These are phyloP conservation scores for Corinectria fuckeliana DNA, from an alignment of 2,329 filamentous ascomycete genomes.

Conservation along the genomic window DNA sequence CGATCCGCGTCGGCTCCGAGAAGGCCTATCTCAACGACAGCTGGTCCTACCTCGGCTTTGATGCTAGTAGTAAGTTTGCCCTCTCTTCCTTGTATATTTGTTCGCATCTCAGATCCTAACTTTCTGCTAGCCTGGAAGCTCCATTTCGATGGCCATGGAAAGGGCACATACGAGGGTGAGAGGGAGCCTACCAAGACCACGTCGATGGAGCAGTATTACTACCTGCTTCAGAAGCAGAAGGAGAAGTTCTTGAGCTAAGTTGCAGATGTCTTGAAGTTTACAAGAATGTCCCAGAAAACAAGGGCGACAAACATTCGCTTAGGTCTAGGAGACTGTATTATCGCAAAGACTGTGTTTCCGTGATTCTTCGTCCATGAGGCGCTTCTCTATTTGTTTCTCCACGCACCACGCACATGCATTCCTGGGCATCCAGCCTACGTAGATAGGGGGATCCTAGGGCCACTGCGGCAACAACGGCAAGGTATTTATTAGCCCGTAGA, in stretches of 20 bases:
- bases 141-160: conserved; percentile 49
- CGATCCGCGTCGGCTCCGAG: conserved; percentile 47
- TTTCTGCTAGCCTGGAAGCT: conserved; percentile 39
- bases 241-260: conserved; percentile 27
- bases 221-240: conserved; percentile 44
- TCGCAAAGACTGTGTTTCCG: too few species aligned
- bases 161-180: conserved; percentile 43
- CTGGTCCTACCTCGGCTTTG: conserved; percentile 53
- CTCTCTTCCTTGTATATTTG: background rate
- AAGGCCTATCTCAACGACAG: conserved; percentile 55
- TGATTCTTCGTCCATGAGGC: too few species aligned
- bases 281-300: background rate
- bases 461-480: too few species aligned
- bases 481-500: too few species aligned
- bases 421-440: too few species aligned
- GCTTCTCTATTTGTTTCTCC: too few species aligned
- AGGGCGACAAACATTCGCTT: too few species aligned
- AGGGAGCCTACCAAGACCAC: conserved; percentile 33
- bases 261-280: background rate
- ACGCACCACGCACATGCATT: too few species aligned
- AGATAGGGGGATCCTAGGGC: too few species aligned
- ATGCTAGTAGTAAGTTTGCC: conserved; percentile 52
- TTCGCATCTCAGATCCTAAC: conserved; percentile 26
- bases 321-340: too few species aligned
- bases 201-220: conserved; percentile 44